Evolutionary conservation across 345 rosid genomes (phyloP).

Genomic region (Eutrema japonicum): DNA sequence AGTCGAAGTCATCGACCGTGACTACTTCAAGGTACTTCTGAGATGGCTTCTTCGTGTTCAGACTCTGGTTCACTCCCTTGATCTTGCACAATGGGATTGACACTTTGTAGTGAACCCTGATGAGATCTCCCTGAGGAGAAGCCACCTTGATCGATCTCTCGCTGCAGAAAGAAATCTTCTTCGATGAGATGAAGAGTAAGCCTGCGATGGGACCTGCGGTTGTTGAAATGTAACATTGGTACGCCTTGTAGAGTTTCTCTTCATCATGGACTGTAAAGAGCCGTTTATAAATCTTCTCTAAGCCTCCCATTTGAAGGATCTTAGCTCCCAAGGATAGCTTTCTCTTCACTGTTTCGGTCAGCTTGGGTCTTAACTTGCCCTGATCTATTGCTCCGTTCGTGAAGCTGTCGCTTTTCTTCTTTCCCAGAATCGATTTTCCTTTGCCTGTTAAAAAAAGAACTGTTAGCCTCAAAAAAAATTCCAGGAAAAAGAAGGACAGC

Average conservation of each 20-base stretch:
- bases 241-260: conserved; percentile 58
- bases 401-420: conserved; percentile 49
- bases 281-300: conserved; percentile 51
- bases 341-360: conserved; percentile 56
- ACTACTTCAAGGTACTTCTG: conserved; percentile 71
- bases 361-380: conserved; percentile 50
- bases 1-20: conserved; percentile 72
- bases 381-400: conserved; percentile 50
- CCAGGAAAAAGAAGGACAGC: background rate
- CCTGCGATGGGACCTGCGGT: conserved; percentile 66
- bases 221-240: conserved; percentile 62
- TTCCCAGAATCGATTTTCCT: conserved; percentile 38
- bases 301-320: conserved; percentile 52
- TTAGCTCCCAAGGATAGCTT: conserved; percentile 50
- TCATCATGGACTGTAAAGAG: conserved; percentile 52
- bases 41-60: conserved; percentile 64
- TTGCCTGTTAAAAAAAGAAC: conserved; percentile 18
- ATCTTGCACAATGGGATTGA: conserved; percentile 64
- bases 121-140: conserved; percentile 52
- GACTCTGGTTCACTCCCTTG: conserved; percentile 54
- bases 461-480: background rate
- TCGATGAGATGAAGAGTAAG: conserved; percentile 54
- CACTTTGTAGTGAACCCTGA: conserved; percentile 59
- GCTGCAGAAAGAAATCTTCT: conserved; percentile 52
- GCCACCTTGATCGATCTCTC: conserved; percentile 49